Percentiles rank a stretch among this genome's conserved stretches.
Evolutionary conservation across 306 rosid genomes (phyloP).

Genomic region (Vachellia collinsii): DNA sequence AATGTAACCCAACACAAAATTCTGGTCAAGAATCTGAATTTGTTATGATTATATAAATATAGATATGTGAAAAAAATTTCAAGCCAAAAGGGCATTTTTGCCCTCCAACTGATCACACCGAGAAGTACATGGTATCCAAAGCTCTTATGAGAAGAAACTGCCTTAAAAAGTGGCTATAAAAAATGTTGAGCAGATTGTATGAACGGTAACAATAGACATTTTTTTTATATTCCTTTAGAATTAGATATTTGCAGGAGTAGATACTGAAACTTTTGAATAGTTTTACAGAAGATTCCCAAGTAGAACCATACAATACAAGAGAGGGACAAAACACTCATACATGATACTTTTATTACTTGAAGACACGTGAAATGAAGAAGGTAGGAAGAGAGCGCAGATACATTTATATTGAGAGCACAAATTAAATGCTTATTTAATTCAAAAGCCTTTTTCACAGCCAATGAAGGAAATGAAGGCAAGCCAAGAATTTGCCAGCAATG

Average conservation of each 20-base stretch:
- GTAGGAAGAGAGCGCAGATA: background rate
- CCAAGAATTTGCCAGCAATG: constrained; percentile 15
- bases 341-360: constrained; percentile 24
- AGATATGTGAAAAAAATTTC: too few relatives aligned
- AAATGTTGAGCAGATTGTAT: constrained; percentile 23
- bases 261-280: background rate
- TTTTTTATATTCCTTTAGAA: background rate
- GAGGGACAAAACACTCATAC: constrained; percentile 7
- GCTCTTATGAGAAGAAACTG: background rate
- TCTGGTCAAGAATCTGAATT: too few relatives aligned
- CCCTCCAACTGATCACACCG: too few relatives aligned
- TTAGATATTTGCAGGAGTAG: background rate
- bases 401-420: background rate
- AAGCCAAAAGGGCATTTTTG: too few relatives aligned
- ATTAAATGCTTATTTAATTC: background rate
- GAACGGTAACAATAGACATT: background rate
- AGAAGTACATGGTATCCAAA: background rate
- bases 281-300: background rate
- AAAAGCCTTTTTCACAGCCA: constrained; percentile 16
- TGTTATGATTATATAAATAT: too few relatives aligned
- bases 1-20: too few relatives aligned
- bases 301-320: background rate
- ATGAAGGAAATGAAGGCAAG: constrained; percentile 10
- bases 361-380: background rate
- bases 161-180: background rate